phyloP scores from a whole-genome alignment of 768 basidiomycete species.

The Tubosaeta sp. region DNA sequence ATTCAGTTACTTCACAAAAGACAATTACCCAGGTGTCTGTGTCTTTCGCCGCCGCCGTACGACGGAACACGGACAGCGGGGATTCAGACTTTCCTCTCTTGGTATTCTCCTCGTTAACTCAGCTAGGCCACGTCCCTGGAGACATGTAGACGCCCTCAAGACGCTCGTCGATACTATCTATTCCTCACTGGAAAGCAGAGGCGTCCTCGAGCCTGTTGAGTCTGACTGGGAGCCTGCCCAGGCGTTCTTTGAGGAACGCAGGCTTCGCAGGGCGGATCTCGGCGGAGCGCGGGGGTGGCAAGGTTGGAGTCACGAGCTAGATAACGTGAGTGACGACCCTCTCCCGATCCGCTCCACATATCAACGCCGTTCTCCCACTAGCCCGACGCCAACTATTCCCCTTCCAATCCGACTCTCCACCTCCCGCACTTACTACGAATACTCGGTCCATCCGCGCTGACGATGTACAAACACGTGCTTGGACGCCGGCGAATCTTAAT shows the following conservation, averaged over 20 bases:
- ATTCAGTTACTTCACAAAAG: slow-evolving; percentile 68
- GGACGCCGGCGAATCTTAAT: slow-evolving; percentile 73
- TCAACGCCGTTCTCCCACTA: slow-evolving; percentile 18
- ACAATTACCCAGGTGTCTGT: slow-evolving; percentile 64
- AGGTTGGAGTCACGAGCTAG: slow-evolving; percentile 66
- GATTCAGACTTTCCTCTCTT: slow-evolving; percentile 74
- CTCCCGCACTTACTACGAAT: slow-evolving; percentile 73
- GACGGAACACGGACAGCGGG: slow-evolving; percentile 67
- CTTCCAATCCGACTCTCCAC: slow-evolving; percentile 56
- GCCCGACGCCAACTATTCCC: slow-evolving; percentile 20
- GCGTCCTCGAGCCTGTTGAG: slow-evolving; percentile 46
- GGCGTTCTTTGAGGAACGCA: slow-evolving; percentile 62
- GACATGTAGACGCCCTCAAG: slow-evolving; percentile 62
- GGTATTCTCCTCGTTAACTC: slow-evolving; percentile 70
- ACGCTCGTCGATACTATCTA: slow-evolving; percentile 54
- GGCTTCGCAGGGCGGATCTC: slow-evolving; percentile 45
- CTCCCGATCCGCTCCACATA: not conserved
- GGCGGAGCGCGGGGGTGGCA: slow-evolving; percentile 58
- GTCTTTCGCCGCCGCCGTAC: slow-evolving; percentile 70
- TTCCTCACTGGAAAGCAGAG: slow-evolving; percentile 43
- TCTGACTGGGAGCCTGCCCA: slow-evolving; percentile 61
- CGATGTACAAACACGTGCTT: slow-evolving; percentile 75
- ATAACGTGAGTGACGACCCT: slow-evolving; percentile 37
- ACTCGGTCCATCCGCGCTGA: slow-evolving; percentile 73
- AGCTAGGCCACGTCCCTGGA: slow-evolving; percentile 67